Percentiles rank a stretch among this genome's conserved stretches.
phyloP scores from a whole-genome alignment of 2,329 filamentous ascomycete species.

The Alternaria metachromatica region DNA sequence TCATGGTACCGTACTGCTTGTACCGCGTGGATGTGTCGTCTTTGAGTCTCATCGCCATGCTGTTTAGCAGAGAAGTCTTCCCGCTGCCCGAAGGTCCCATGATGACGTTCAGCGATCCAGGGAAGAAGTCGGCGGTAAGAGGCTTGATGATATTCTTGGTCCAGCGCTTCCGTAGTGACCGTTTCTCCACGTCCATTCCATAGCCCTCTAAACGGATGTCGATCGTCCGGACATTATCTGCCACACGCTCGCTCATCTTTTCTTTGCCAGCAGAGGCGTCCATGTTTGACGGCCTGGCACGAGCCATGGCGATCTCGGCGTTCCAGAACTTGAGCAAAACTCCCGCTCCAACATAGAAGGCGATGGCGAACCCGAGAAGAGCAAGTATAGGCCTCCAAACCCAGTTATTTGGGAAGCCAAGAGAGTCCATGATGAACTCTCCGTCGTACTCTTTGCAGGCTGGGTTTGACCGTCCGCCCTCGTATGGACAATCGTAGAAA shows the following conservation, averaged over 20 bases:
- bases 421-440: constrained; percentile 69
- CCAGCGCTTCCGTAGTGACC: constrained; percentile 59
- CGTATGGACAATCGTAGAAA: constrained; percentile 75
- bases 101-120: constrained; percentile 75
- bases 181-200: constrained; percentile 69
- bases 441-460: constrained; percentile 73
- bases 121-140: constrained; percentile 69
- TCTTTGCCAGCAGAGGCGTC: constrained; percentile 75
- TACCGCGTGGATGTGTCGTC: constrained; percentile 69
- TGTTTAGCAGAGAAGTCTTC: constrained; percentile 76
- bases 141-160: constrained; percentile 67
- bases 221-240: constrained; percentile 65
- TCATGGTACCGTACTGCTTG: constrained; percentile 65
- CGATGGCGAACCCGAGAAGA: constrained; percentile 66
- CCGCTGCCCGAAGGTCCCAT: constrained; percentile 82
- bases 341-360: constrained; percentile 68
- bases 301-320: constrained; percentile 73
- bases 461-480: constrained; percentile 67
- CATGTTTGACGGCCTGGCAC: constrained; percentile 60
- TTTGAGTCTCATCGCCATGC: constrained; percentile 72
- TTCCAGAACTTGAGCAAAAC: constrained; percentile 69
- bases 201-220: constrained; percentile 71
- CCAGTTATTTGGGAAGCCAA: constrained; percentile 74
- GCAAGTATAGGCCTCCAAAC: constrained; percentile 70
- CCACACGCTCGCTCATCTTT: constrained; percentile 65